A percentile compares a stretch with the other conserved stretches of the same genome.
phyloP scores from a whole-genome alignment of 78 protist genomes.

The Chrysochromulina parva region DNA sequence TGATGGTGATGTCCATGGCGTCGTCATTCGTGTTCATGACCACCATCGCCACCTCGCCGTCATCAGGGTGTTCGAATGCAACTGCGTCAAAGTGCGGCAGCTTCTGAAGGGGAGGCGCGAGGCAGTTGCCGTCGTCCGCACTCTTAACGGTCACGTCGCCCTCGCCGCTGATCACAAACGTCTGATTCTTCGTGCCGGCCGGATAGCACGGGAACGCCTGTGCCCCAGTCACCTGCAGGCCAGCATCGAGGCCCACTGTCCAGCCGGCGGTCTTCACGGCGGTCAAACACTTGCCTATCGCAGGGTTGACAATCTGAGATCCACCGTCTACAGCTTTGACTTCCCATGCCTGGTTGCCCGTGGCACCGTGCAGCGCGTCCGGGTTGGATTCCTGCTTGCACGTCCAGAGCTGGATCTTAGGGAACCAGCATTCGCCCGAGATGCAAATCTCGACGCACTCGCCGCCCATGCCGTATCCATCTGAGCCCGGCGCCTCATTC shows the following conservation, averaged over 20 bases:
- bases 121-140: neutral
- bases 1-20: neutral
- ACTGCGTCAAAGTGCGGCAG: conserved; percentile 12
- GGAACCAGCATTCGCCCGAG: conserved; percentile 12
- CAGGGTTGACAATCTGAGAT: neutral
- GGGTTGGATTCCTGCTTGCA: neutral
- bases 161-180: neutral
- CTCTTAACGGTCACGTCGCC: too few species aligned
- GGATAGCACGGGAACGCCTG: neutral
- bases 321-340: neutral
- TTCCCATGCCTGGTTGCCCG: neutral
- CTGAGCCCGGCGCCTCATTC: neutral
- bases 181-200: neutral
- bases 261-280: neutral
- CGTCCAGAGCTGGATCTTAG: neutral
- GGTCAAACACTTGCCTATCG: neutral
- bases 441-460: conserved; percentile 15
- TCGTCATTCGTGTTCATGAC: neutral
- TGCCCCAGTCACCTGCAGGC: neutral
- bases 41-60: neutral
- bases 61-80: neutral
- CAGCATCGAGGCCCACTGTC: conserved; percentile 16
- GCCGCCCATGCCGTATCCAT: neutral
- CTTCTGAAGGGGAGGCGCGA: neutral
- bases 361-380: too few species aligned